Percentiles rank a stretch among this genome's conserved stretches.
Evolutionary conservation across 1,284 basidiomycete species (phyloP).

Genomic region (Apiotrichum montevideense): DNA sequence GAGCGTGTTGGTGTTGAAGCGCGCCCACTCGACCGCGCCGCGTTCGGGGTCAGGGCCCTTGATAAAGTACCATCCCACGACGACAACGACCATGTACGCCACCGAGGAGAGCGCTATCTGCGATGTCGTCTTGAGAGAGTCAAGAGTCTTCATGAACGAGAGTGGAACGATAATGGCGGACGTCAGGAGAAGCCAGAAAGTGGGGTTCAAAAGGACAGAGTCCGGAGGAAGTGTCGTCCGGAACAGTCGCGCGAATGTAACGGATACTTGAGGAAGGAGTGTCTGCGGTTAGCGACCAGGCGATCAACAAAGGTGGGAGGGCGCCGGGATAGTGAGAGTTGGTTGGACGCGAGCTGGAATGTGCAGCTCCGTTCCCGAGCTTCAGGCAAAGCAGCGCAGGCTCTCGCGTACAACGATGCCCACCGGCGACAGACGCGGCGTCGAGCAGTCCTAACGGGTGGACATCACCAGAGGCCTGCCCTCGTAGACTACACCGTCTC

Average conservation of each 20-base stretch:
- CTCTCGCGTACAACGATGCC: too few species aligned
- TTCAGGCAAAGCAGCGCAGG: too few species aligned
- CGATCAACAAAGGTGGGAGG: neutral
- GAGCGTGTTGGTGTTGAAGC: slow-evolving; percentile 39
- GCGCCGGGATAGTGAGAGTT: neutral
- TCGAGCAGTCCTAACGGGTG: too few species aligned
- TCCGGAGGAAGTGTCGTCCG: slow-evolving; percentile 53
- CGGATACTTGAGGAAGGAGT: slow-evolving; percentile 88
- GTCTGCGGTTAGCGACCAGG: slow-evolving; percentile 27
- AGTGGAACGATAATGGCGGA: slow-evolving; percentile 82
- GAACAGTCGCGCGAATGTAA: slow-evolving; percentile 70
- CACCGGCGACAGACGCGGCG: too few species aligned
- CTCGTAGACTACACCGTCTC: too few species aligned
- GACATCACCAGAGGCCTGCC: too few species aligned
- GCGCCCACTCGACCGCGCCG: slow-evolving; percentile 37
- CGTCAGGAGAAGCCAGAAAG: slow-evolving; percentile 74
- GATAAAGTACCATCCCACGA: slow-evolving; percentile 46
- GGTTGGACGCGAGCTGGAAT: too few species aligned
- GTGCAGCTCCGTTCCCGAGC: too few species aligned
- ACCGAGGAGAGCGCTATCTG: slow-evolving; percentile 47
- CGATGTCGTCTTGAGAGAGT: slow-evolving; percentile 53
- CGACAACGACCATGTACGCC: slow-evolving; percentile 63
- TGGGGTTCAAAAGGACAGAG: slow-evolving; percentile 61
- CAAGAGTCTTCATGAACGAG: slow-evolving; percentile 74
- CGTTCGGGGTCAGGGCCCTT: slow-evolving; percentile 37